Conservation (phyloP, 192 early-diverging fungal species). For the Coemansia furcata region DNA sequence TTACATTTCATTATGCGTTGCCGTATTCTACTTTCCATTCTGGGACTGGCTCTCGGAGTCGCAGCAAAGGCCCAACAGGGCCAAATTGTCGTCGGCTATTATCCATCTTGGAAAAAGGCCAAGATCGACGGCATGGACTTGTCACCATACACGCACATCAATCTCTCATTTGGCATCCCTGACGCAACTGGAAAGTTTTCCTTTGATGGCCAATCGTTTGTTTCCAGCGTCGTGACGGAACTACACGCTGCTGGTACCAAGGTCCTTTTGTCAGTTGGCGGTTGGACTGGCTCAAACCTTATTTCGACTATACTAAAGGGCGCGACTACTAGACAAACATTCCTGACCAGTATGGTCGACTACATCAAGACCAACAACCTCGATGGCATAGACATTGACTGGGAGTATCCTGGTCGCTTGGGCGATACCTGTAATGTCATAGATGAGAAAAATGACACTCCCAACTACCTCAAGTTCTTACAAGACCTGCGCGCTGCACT, state of each 20-base stretch:
- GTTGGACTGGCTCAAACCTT: constrained; percentile 60
- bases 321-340: constrained; percentile 17
- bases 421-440: constrained; percentile 36
- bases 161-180: constrained; percentile 61
- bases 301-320: constrained; percentile 31
- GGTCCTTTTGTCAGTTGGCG: constrained; percentile 63
- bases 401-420: constrained; percentile 60
- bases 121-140: constrained; percentile 20
- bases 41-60: constrained; percentile 1
- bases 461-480: constrained; percentile 62
- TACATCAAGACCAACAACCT: constrained; percentile 55
- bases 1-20: not conserved
- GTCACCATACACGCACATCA: constrained; percentile 62
- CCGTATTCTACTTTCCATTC: not conserved
- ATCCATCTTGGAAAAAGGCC: constrained; percentile 19
- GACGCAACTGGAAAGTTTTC: constrained; percentile 19
- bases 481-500: constrained; percentile 56
- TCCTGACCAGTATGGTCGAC: constrained; percentile 48
- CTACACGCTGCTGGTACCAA: constrained; percentile 56
- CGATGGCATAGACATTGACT: constrained; percentile 75
- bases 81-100: constrained; percentile 26
- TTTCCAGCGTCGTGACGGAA: constrained; percentile 31
- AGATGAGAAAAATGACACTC: constrained; percentile 57
- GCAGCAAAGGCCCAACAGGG: not conserved
- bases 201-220: constrained; percentile 26